Evolutionary conservation across 2,329 filamentous ascomycete species (phyloP).

Genomic region (Diaporthe nobilis): DNA sequence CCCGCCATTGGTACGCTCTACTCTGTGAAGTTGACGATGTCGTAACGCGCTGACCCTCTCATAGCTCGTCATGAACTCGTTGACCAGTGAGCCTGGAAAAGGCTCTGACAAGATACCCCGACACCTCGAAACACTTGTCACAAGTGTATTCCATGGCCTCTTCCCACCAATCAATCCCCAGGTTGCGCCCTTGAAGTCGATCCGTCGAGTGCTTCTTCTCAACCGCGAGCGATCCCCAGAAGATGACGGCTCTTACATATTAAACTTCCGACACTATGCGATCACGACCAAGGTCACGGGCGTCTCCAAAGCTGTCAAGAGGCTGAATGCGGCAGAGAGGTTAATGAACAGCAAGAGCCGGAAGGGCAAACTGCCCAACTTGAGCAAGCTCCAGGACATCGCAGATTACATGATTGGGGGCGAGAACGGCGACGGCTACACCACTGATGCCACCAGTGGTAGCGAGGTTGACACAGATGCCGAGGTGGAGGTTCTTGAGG

Average conservation of each 20-base stretch:
- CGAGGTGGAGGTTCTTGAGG: slow-evolving; percentile 87
- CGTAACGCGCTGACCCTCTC: slow-evolving; percentile 46
- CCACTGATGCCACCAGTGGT: slow-evolving; percentile 86
- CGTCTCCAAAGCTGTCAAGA: slow-evolving; percentile 85
- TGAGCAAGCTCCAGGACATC: slow-evolving; percentile 92
- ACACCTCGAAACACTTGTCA: slow-evolving; percentile 92
- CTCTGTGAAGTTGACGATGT: not conserved
- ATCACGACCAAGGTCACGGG: slow-evolving; percentile 92
- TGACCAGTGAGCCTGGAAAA: slow-evolving; percentile 75
- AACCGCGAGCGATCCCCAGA: slow-evolving; percentile 78
- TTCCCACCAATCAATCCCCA: slow-evolving; percentile 97
- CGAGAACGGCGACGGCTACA: slow-evolving; percentile 83
- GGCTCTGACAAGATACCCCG: slow-evolving; percentile 83
- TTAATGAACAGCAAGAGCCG: slow-evolving; percentile 73
- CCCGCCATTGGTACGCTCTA: slow-evolving; percentile 77
- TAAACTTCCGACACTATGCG: slow-evolving; percentile 94
- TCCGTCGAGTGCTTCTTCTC: slow-evolving; percentile 89
- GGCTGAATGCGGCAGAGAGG: slow-evolving; percentile 89
- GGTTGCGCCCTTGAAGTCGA: slow-evolving; percentile 89
- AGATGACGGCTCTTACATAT: slow-evolving; percentile 77
- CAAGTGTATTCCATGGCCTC: slow-evolving; percentile 94
- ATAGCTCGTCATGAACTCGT: slow-evolving; percentile 98
- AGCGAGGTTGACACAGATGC: slow-evolving; percentile 95
- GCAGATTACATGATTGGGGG: slow-evolving; percentile 94
- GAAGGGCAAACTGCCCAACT: slow-evolving; percentile 85